Conservation (phyloP, 768 basidiomycete genomes). For the Termitomyces heimii region DNA sequence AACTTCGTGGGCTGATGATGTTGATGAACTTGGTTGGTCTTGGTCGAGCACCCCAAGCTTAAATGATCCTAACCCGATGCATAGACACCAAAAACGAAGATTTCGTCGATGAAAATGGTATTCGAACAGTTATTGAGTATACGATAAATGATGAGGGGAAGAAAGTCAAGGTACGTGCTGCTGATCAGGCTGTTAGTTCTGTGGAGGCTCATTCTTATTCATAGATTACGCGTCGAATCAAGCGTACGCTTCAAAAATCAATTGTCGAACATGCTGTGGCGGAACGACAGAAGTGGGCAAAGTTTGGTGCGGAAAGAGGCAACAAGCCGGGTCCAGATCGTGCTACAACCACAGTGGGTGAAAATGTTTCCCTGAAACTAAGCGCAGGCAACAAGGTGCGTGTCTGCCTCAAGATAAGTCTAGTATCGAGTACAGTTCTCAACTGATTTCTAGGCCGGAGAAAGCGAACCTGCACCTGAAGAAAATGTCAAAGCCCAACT, state of each 20-base stretch:
- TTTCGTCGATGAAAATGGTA: slow-evolving; percentile 78
- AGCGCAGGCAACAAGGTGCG: slow-evolving; percentile 57
- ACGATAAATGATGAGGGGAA: slow-evolving; percentile 87
- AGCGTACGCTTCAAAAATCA: slow-evolving; percentile 82
- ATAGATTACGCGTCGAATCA: slow-evolving; percentile 83
- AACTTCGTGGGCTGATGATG: slow-evolving; percentile 87
- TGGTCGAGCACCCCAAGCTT: neutral
- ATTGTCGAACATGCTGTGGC: slow-evolving; percentile 94
- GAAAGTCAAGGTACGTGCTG: slow-evolving; percentile 74
- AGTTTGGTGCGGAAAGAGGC: slow-evolving; percentile 90
- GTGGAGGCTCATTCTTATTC: neutral
- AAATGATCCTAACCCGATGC: neutral
- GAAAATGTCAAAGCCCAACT: slow-evolving; percentile 62
- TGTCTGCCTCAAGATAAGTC: neutral
- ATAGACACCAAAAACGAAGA: slow-evolving; percentile 58
- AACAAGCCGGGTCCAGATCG: slow-evolving; percentile 85
- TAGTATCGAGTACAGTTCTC: neutral
- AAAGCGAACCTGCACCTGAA: slow-evolving; percentile 61
- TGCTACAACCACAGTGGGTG: slow-evolving; percentile 89
- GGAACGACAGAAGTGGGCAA: slow-evolving; percentile 88
- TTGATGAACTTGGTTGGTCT: slow-evolving; percentile 61
- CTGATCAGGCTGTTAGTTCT: neutral
- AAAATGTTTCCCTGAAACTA: slow-evolving; percentile 41
- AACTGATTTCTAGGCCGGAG: slow-evolving; percentile 39
- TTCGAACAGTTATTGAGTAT: slow-evolving; percentile 82